Conservation (phyloP, 192 early-diverging fungal genomes). For the Allomyces javanicus region DNA sequence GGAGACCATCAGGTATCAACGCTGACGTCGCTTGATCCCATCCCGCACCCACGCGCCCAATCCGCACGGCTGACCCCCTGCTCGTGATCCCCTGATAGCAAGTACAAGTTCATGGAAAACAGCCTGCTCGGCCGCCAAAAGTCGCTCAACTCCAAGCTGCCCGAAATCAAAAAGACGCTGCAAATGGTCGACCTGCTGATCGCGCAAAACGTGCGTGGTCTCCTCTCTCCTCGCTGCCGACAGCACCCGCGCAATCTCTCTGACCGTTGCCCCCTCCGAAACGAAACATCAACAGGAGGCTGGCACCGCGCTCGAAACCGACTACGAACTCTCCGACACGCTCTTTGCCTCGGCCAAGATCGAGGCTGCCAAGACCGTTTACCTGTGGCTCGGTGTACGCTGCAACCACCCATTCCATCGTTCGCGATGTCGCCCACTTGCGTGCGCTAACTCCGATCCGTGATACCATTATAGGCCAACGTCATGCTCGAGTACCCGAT, state of each 20-base stretch:
- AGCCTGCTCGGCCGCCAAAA: conserved; percentile 67
- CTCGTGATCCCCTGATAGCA: conserved; percentile 24
- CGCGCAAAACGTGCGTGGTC: conserved; percentile 15
- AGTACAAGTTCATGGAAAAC: conserved; percentile 96
- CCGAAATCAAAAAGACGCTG: conserved; percentile 87
- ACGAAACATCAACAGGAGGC: conserved; percentile 29
- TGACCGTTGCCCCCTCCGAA: neutral
- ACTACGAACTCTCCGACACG: conserved; percentile 90
- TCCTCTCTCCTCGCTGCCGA: neutral
- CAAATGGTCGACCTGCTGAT: conserved; percentile 64
- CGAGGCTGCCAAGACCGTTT: conserved; percentile 54
- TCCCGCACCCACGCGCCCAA: neutral
- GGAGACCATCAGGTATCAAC: conserved; percentile 47
- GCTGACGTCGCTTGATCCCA: neutral
- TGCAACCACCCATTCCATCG: neutral
- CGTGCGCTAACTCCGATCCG: neutral
- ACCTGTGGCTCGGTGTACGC: conserved; percentile 85
- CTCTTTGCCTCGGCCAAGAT: conserved; percentile 71
- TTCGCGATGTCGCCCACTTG: neutral
- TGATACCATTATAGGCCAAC: conserved; percentile 44
- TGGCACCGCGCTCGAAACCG: conserved; percentile 48
- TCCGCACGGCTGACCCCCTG: too few relatives aligned
- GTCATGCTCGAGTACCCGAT: conserved; percentile 91
- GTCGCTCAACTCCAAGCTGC: conserved; percentile 76
- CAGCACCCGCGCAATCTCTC: too few relatives aligned